These are phyloP conservation scores for Chaetomium strumarium DNA, from an alignment of 2,329 filamentous ascomycete species.

Conservation along the genomic window DNA sequence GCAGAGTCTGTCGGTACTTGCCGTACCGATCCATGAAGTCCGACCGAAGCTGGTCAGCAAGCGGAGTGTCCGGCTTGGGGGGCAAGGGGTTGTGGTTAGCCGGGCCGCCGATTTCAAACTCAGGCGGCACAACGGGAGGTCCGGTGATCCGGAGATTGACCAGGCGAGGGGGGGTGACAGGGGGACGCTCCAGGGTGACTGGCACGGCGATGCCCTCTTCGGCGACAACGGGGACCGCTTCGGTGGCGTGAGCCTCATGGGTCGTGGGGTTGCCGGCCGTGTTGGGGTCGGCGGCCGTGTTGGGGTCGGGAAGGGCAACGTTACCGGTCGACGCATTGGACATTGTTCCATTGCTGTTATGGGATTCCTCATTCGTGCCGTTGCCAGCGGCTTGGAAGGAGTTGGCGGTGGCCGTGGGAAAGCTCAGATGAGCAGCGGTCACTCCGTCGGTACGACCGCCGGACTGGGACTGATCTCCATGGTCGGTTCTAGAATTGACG, in stretches of 20 bases:
- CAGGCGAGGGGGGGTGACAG: neutral
- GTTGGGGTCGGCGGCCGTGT: neutral
- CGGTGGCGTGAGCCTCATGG: neutral
- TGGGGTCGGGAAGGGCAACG: neutral
- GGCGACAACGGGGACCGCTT: neutral
- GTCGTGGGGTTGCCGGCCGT: no score
- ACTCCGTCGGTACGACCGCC: neutral
- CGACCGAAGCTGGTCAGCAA: slow-evolving; percentile 10
- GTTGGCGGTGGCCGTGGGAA: neutral
- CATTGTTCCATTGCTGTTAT: neutral
- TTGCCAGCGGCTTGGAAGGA: neutral
- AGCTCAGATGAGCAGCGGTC: neutral
- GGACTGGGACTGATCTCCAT: neutral
- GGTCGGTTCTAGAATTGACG: neutral
- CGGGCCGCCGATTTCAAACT: neutral
- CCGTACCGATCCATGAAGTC: slow-evolving; percentile 3
- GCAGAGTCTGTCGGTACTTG: neutral
- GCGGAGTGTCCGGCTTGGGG: slow-evolving; percentile 1
- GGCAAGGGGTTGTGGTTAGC: slow-evolving; percentile 3
- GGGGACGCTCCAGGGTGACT: neutral
- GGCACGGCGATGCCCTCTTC: neutral
- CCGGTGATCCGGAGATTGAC: neutral
- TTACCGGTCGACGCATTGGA: neutral
- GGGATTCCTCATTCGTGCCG: slow-evolving; percentile 1
- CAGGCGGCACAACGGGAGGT: neutral